Evolutionary conservation across 495 filamentous ascomycete genomes (phyloP).

Genomic region (Aspergillus ostianus): DNA sequence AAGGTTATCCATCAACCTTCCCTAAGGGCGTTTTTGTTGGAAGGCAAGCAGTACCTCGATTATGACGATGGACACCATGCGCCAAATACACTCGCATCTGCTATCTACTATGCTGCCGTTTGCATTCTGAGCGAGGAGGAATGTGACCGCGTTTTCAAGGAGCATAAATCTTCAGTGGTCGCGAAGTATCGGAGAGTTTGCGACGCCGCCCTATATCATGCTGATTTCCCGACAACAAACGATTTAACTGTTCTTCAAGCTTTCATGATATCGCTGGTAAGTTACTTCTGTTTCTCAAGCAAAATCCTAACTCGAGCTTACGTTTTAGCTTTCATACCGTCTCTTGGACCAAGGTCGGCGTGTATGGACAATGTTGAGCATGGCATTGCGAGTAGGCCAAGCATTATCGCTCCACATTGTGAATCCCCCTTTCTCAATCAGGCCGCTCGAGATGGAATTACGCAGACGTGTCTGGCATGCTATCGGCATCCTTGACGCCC

Average conservation of each 20-base stretch:
- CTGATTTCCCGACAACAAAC: slow-evolving; percentile 53
- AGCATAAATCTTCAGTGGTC: slow-evolving; percentile 38
- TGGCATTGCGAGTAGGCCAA: slow-evolving; percentile 67
- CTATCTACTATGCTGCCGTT: slow-evolving; percentile 54
- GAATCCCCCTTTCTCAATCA: slow-evolving; percentile 32
- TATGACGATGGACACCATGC: slow-evolving; percentile 34
- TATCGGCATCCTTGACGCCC: slow-evolving; percentile 37
- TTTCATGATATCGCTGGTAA: slow-evolving; percentile 53
- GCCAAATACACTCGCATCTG: slow-evolving; percentile 44
- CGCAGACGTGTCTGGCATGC: slow-evolving; percentile 36
- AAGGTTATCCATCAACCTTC: slow-evolving; percentile 41
- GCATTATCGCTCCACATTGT: slow-evolving; percentile 60
- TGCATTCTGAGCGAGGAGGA: slow-evolving; percentile 43
- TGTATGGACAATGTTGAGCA: slow-evolving; percentile 59
- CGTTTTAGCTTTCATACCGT: slow-evolving; percentile 41
- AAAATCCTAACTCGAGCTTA: slow-evolving; percentile 4
- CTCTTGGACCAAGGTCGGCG: slow-evolving; percentile 38
- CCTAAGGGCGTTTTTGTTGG: slow-evolving; percentile 28
- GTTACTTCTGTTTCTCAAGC: background rate
- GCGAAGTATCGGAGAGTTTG: slow-evolving; percentile 46
- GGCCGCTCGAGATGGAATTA: slow-evolving; percentile 34
- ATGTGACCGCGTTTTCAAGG: slow-evolving; percentile 38
- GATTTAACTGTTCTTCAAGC: slow-evolving; percentile 58
- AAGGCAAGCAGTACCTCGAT: slow-evolving; percentile 32
- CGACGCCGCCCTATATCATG: slow-evolving; percentile 47